Conservation (phyloP, 345 rosid species). For the Aquilaria malaccensis region DNA sequence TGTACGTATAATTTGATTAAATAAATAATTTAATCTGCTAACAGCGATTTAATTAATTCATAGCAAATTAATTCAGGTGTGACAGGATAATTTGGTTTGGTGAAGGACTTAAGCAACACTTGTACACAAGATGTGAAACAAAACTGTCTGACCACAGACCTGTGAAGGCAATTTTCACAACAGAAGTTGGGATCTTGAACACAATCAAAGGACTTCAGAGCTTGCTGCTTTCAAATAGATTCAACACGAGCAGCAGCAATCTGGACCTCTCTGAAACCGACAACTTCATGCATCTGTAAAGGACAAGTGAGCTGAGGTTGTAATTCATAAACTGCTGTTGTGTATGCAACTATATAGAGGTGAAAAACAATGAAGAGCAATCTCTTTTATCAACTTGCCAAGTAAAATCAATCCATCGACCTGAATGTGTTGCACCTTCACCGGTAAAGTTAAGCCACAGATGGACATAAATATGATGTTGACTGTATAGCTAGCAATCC, state of each 20-base stretch:
- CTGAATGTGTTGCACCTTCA: no score
- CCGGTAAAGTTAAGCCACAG: no score
- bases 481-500: no score
- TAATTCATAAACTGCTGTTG: no score
- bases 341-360: no score
- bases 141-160: conserved; percentile 79
- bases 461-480: no score
- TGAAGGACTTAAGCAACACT: conserved; percentile 49
- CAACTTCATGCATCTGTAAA: conserved; percentile 18
- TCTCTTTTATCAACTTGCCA: no score
- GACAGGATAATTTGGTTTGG: conserved; percentile 80
- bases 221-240: conserved; percentile 47
- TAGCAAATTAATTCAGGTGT: conserved; percentile 29
- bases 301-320: conserved; percentile 22
- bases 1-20: no score
- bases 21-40: no score
- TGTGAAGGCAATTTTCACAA: conserved; percentile 52
- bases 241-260: conserved; percentile 25
- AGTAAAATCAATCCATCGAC: no score
- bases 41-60: no score
- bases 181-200: conserved; percentile 30
- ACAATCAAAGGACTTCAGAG: conserved; percentile 25
- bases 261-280: conserved; percentile 23
- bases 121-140: conserved; percentile 55
- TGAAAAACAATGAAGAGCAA: no score